Evolutionary conservation across 305 asterid genomes (phyloP), one percentile per base, ranked within the genome.

Genomic region (Plantago coronopus): DNA sequence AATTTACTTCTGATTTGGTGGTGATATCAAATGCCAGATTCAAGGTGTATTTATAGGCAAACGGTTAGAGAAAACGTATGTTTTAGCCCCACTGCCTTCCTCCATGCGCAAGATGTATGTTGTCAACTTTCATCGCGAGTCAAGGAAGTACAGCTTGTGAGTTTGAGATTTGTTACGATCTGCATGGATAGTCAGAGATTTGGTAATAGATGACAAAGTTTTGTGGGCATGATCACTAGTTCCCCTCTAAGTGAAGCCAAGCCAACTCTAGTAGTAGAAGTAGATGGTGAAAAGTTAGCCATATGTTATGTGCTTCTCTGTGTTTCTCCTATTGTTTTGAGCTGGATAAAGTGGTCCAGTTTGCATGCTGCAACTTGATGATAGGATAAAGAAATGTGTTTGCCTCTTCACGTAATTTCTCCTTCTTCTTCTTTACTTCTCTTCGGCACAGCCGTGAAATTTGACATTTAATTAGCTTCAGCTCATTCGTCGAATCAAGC

Each of bases 1-100:
- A n/a, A n/a, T n/a, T n/a, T n/a, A n/a, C n/a, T 61, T 0, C 16
- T 13, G 17, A 15, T 11, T 62, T 2, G 19, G 16, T 59, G 45
- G 27, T 55, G 50, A 46, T n/a, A 54, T n/a, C n/a, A 56, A 16
- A 12, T 15, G 34, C 14, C 13, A 45, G 66, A 51, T 23, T 15
- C 25, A 21, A 7, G 20, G n/a, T 48, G 61, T 64, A 72, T 75
- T 66, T 75, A 78, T 78, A 72, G 78, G 44, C n/a, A 23, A 65
- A 53, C 1, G 13, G 4, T 50, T 13, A 15, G 37, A 18, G 51
- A 19, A 17, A 23, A 48, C n/a, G 29, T 25, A 15, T 8, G 18
- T 5, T 27, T 60, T 54, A 40, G 29, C 45, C 57, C 57, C 65
- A 43, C 57, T 43, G 19, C 22, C 23, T 23, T 12, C 7, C 54